Evolutionary conservation across 108 stramenopile species (phyloP), one percentile per base, ranked within the genome.

Genomic region (Schizochytrium sp.): DNA sequence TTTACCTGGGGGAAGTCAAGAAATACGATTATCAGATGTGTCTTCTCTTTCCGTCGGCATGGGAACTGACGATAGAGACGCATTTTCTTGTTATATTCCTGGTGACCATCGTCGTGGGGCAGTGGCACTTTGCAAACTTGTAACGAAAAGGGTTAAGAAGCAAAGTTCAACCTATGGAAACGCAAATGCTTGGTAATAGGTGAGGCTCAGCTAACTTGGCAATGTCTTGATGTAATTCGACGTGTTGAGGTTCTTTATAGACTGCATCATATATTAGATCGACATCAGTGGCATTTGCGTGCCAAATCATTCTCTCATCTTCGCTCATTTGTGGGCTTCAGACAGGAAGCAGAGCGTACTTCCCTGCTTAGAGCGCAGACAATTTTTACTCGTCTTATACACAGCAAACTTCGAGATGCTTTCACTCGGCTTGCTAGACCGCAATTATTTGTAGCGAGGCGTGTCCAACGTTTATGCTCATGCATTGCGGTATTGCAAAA

Each of bases 171-270:
- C 40, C 12, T 7, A 15, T 69, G 64, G 64, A 69, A 69, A 38
- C 64, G 64, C 64, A 69, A 38, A 44, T 69, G 64, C 64, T 7
- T 15, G 42, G 15, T 69, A 5, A 38, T 69, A 44, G 64, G 64
- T 7, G 64, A 69, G 15, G 64, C 64, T 7, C 12, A 69, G 64
- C 64, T 69, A 38, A 69, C 64, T 44, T 69, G 64, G 64, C 42
- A 69, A 44, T 69, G 64, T 69, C 64, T 69, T 44, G 64, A 69
- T 15, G 64, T 69, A 38, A 7, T 69, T 28, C 64, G 15, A 44
- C 64, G 64, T 38, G 64, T 69, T 44, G 64, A 69, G 64, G 64
- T 15, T 7, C 64, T 69, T 69, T 13, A 69, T 44, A 69, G 44
- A 17, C 57, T 58, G 13, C 57, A 58, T 58, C 57, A 17, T 17